Conservation (phyloP, 495 filamentous ascomycete species). For the Aspergillus mulundensis region DNA sequence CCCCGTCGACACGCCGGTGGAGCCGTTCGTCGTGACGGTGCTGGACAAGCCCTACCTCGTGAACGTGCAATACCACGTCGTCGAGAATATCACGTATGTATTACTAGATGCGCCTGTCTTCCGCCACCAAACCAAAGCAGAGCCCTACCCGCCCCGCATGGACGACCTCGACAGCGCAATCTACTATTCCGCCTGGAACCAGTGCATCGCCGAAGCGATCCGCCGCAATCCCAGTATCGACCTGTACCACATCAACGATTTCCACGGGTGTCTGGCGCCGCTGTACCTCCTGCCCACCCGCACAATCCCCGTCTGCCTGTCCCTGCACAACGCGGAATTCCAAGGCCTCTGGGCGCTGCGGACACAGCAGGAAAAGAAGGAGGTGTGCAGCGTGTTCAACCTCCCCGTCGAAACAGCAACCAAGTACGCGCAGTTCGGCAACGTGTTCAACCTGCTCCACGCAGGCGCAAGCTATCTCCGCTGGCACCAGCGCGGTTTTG, state of each 20-base stretch:
- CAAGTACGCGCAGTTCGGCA: conserved; percentile 55
- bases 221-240: conserved; percentile 54
- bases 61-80: conserved; percentile 58
- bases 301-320: conserved; percentile 44
- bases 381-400: conserved; percentile 69
- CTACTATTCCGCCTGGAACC: conserved; percentile 70
- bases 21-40: conserved; percentile 61
- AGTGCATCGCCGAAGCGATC: conserved; percentile 61
- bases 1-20: conserved; percentile 52
- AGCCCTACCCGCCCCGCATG: conserved; percentile 69
- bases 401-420: conserved; percentile 34
- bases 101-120: conserved; percentile 67
- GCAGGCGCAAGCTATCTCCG: conserved; percentile 66
- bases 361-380: conserved; percentile 57
- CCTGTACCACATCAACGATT: conserved; percentile 77
- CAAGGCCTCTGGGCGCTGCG: conserved; percentile 71
- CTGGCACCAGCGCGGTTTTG: conserved; percentile 70
- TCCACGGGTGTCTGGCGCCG: conserved; percentile 68
- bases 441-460: conserved; percentile 67
- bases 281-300: conserved; percentile 59
- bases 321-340: conserved; percentile 66
- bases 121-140: conserved; percentile 58
- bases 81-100: conserved; percentile 67
- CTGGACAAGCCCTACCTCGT: conserved; percentile 60
- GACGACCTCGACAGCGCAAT: conserved; percentile 67